Conservation (phyloP, 805 yeast genomes). For the Ogataea thermomethanolica region DNA sequence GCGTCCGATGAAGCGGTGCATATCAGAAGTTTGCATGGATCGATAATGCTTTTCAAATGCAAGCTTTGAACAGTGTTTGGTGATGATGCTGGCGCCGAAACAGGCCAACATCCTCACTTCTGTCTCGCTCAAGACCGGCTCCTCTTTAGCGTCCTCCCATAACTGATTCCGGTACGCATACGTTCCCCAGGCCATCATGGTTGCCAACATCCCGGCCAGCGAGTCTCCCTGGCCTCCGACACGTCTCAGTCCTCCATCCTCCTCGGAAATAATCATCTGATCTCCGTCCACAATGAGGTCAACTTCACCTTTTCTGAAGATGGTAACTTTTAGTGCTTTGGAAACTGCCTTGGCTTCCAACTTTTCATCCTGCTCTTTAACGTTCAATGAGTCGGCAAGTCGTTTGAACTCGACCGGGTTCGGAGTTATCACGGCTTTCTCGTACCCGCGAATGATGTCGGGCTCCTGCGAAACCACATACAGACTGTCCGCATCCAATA, state of each 20-base stretch:
- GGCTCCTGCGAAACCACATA: slow-evolving; percentile 61
- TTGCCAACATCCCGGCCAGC: slow-evolving; percentile 78
- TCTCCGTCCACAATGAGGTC: slow-evolving; percentile 63
- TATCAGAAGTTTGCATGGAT: slow-evolving; percentile 80
- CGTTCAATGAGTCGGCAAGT: slow-evolving; percentile 48
- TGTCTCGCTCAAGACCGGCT: slow-evolving; percentile 29
- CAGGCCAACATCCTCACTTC: slow-evolving; percentile 50
- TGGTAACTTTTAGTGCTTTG: slow-evolving; percentile 46
- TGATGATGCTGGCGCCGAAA: slow-evolving; percentile 66
- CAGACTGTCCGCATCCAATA: slow-evolving; percentile 89
- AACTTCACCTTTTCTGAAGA: slow-evolving; percentile 68
- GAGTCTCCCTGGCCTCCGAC: slow-evolving; percentile 99
- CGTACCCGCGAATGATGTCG: slow-evolving; percentile 48
- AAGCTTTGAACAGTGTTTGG: slow-evolving; percentile 57
- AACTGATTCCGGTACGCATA: slow-evolving; percentile 54
- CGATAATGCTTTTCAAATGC: slow-evolving; percentile 70
- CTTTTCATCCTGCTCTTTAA: slow-evolving; percentile 17
- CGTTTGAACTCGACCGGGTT: slow-evolving; percentile 82
- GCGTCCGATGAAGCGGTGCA: slow-evolving; percentile 63
- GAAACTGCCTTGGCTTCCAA: slow-evolving; percentile 41
- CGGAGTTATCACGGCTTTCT: slow-evolving; percentile 77
- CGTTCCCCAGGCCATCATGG: slow-evolving; percentile 75
- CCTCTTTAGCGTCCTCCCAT: slow-evolving; percentile 49
- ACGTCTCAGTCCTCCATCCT: slow-evolving; percentile 68
- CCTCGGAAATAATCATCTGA: slow-evolving; percentile 39